Evolutionary conservation across 2,329 filamentous ascomycete genomes (phyloP), one percentile per base, ranked within the genome.

Genomic region (Alternaria arbusti): DNA sequence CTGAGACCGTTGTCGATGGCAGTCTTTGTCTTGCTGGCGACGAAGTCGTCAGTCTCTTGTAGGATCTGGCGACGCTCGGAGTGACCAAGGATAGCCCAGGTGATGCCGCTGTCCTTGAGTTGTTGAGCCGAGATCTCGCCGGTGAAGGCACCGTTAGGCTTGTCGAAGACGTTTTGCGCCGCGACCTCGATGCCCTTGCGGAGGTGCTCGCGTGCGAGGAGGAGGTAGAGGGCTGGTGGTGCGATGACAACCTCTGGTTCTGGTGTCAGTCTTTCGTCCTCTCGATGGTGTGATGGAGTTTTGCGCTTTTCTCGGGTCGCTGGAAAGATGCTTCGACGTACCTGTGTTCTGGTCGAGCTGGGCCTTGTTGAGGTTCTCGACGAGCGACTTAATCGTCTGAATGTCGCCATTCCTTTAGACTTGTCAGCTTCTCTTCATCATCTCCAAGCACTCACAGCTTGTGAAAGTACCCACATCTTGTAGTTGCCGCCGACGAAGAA

Each of bases 401-500:
- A 91, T 87, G 76, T 92, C 92, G 82, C 96, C 95, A 87, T 99
- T 99, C 94, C 94, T 97, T 77, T 62, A 67, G 55, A 43, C 54
- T 30, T 51, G 71, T 76, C 59, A 72, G 72, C 43, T 40, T 51
- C 66, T 68, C 46, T 40, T 44, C 23, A 20, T 28, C 51, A 32
- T 50, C 47, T 54, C 43, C 55, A 46, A 23, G 56, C 45, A 70
- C 73, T 74, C 67, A 74, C 67, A 62, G 70, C 69, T 66, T 67
- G 68, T 44, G 61, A 70, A 22, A 61, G 64, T 43, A 72, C 75
- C 22, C 85, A 97, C 94, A 98, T 98, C 89, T 99, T 98, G 87
- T 98, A 98, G 91, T 99, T 99, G 81, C 94, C 94, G 83, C 94
- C 94, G 83, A 97, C 92, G 83, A 97, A 97, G 88, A 97, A 97